Evolutionary conservation across 768 basidiomycete species (phyloP).

Genomic region (Suillus alpinus): DNA sequence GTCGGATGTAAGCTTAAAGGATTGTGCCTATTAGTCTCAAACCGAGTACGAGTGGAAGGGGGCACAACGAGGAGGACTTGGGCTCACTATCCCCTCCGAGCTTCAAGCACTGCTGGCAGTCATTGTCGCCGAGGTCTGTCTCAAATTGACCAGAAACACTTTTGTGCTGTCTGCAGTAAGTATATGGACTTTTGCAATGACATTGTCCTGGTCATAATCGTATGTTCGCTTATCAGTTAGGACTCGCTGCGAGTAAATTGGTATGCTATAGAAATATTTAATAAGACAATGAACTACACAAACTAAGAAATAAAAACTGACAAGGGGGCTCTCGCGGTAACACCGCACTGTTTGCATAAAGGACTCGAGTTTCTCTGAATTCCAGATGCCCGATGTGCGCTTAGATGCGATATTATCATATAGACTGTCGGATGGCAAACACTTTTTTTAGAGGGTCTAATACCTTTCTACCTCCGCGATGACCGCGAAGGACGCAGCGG

Average conservation of each 20-base stretch:
- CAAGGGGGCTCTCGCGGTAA: neutral
- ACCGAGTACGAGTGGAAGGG: neutral
- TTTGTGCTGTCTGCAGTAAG: neutral
- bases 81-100: neutral
- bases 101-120: neutral
- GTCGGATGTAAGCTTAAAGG: neutral
- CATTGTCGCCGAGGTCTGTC: neutral
- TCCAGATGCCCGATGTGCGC: neutral
- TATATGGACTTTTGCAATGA: neutral
- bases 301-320: neutral
- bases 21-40: neutral
- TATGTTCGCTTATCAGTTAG: neutral
- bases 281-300: neutral
- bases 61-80: neutral
- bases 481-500: neutral
- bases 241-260: neutral
- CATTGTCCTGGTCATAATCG: neutral
- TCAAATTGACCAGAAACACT: neutral
- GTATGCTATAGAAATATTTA: neutral
- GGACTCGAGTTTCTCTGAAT: neutral
- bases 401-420: neutral
- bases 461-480: neutral
- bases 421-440: neutral
- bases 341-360: neutral
- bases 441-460: neutral